phyloP scores from a whole-genome alignment of 495 filamentous ascomycete species.

The Margaritispora aquatica region DNA sequence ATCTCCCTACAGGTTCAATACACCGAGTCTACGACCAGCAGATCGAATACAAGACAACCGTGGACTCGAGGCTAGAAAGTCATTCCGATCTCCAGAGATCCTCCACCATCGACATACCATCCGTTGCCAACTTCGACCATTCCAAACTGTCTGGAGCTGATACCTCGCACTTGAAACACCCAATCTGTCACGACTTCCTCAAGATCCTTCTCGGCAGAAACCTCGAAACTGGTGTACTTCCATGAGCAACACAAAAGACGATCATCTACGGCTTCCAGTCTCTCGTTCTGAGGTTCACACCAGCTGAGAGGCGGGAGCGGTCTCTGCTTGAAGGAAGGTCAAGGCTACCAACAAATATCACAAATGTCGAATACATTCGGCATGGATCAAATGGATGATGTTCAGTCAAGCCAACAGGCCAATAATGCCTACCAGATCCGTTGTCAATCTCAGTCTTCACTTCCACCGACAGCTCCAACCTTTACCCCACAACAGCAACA shows the following conservation, averaged over 20 bases:
- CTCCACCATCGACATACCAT: no score
- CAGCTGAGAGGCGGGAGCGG: slow-evolving; percentile 2
- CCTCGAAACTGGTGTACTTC: no score
- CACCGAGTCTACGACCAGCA: no score
- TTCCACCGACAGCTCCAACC: background rate
- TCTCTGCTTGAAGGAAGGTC: slow-evolving; percentile 9
- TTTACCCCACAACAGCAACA: slow-evolving; percentile 13
- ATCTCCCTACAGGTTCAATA: no score
- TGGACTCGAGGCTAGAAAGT: no score
- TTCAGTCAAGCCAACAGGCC: background rate
- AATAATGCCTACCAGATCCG: slow-evolving; percentile 6
- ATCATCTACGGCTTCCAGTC: background rate
- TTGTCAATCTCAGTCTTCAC: slow-evolving; percentile 11
- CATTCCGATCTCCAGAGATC: no score
- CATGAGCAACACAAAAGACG: background rate
- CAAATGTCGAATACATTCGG: background rate
- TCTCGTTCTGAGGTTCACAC: background rate
- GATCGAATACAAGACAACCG: no score
- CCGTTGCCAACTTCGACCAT: no score
- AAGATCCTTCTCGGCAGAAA: no score
- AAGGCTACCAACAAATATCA: background rate
- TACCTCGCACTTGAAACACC: background rate
- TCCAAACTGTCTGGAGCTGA: no score
- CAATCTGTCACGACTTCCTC: background rate
- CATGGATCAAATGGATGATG: slow-evolving; percentile 23